Percentiles rank a stretch among this genome's conserved stretches.
phyloP scores from a whole-genome alignment of 148 eudicot genomes.

The Bassia scoparia region DNA sequence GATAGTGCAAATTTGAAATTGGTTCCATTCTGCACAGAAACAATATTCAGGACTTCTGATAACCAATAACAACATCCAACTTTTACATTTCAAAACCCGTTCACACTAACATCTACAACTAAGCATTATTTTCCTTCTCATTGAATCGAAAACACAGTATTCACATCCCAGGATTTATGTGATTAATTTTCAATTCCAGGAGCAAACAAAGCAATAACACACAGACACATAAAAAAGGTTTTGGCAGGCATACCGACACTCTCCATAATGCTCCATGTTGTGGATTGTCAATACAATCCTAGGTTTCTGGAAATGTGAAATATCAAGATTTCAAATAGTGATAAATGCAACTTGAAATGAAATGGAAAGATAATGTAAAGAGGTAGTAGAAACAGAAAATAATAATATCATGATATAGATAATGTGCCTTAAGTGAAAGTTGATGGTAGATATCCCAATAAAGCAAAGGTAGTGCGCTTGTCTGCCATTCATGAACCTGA shows the following conservation, averaged over 20 bases:
- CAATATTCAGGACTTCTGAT: background rate
- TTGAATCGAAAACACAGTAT: background rate
- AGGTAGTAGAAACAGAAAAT: background rate
- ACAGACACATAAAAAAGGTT: no score
- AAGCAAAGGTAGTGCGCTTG: conserved; percentile 63
- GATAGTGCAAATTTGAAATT: background rate
- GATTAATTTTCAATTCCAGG: background rate
- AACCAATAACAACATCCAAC: background rate
- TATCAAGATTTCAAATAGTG: conserved; percentile 20
- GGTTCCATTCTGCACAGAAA: background rate
- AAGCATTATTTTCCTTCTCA: background rate
- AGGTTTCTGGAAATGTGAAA: conserved; percentile 52
- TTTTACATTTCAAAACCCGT: background rate
- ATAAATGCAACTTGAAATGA: background rate
- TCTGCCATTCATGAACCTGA: conserved; percentile 94
- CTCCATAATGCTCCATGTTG: conserved; percentile 94
- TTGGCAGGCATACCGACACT: conserved; percentile 55
- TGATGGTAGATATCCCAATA: conserved; percentile 86
- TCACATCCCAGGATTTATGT: background rate
- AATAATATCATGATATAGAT: background rate
- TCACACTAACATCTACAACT: background rate
- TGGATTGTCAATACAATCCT: conserved; percentile 86
- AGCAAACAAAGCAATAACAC: background rate
- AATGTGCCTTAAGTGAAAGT: conserved; percentile 64
- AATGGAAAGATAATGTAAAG: background rate